These are phyloP conservation scores for Tetrahymena thermophila DNA, from an alignment of 73 alveolate species.

Conservation along the genomic window DNA sequence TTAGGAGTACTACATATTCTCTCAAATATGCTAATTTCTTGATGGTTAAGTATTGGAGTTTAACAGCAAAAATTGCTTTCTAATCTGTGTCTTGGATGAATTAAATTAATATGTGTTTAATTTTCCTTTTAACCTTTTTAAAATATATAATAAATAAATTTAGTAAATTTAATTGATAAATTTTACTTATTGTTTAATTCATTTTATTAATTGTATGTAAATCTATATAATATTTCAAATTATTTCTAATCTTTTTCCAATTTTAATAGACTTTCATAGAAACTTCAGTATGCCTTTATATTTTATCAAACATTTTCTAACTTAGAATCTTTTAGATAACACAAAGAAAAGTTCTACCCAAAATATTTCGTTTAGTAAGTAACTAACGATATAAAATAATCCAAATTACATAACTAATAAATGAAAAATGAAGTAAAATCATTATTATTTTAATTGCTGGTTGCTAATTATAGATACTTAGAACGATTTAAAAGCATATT, in stretches of 20 bases:
- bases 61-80: not conserved
- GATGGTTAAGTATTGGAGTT: not conserved
- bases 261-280: not conserved
- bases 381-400: not conserved
- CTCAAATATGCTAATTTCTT: not conserved
- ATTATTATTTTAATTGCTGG: not conserved
- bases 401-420: not conserved
- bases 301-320: not conserved
- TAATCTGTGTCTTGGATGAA: not conserved
- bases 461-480: not conserved
- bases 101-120: not conserved
- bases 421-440: not conserved
- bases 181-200: not conserved
- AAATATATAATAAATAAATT: not conserved
- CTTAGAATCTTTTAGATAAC: not conserved
- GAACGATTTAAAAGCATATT: not conserved
- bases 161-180: not conserved
- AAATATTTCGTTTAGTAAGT: not conserved
- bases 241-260: not conserved
- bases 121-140: not conserved
- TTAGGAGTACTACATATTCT: not conserved
- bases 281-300: not conserved
- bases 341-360: not conserved
- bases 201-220: not conserved
- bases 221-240: not conserved